Evolutionary conservation across 306 rosid genomes (phyloP).

Genomic region (Acacia acuminata): DNA sequence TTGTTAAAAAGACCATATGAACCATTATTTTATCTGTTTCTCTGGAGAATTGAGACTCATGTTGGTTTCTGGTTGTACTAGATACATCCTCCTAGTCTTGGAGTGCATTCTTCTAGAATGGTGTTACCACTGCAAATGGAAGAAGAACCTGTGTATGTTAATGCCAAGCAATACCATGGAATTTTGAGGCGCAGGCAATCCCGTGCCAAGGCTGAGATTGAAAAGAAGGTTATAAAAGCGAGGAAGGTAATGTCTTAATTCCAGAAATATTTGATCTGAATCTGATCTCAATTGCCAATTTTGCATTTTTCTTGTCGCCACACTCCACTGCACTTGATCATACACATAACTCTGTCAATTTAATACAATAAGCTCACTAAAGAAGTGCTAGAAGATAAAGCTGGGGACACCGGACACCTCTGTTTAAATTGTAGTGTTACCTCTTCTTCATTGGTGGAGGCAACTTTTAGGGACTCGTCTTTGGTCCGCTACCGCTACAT

Average conservation of each 20-base stretch:
- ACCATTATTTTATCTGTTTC: not conserved
- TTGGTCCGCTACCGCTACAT: too few relatives aligned
- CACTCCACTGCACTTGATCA: not conserved
- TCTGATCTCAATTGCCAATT: not conserved
- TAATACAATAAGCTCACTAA: not conserved
- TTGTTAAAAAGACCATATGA: not conserved
- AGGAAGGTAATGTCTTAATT: constrained; percentile 61
- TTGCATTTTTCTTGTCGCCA: not conserved
- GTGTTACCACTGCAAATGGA: constrained; percentile 81
- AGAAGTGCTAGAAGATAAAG: not conserved
- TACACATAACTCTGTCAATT: not conserved
- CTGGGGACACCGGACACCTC: not conserved
- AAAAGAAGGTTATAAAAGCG: constrained; percentile 66
- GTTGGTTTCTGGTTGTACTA: constrained; percentile 25
- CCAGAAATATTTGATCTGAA: not conserved
- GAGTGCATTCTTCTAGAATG: constrained; percentile 69
- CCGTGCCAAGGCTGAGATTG: constrained; percentile 82
- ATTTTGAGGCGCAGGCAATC: constrained; percentile 82
- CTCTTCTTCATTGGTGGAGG: not conserved
- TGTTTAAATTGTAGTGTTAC: not conserved
- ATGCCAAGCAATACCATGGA: constrained; percentile 94
- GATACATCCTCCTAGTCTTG: constrained; percentile 56
- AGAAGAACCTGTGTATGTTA: constrained; percentile 89
- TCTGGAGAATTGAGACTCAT: not conserved
- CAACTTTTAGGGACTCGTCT: not conserved